Percentiles rank a stretch among this genome's conserved stretches.
These are phyloP conservation scores for Cucumis cinereus DNA, from an alignment of 306 rosid species.

Conservation along the genomic window DNA sequence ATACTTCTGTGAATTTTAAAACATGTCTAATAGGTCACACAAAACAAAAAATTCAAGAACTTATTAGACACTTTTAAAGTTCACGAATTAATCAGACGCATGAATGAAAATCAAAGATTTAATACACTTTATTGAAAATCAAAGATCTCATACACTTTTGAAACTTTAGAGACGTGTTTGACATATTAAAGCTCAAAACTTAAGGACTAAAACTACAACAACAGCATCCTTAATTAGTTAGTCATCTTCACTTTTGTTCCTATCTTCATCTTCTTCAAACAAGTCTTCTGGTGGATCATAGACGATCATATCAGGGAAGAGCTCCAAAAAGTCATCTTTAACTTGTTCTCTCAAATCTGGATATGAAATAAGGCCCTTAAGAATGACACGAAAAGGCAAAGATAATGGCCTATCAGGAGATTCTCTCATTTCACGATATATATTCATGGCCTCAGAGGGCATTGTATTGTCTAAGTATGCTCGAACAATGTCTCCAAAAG, in stretches of 20 bases:
- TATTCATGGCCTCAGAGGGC: slow-evolving; percentile 64
- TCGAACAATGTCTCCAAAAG: slow-evolving; percentile 77
- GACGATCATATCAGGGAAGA: slow-evolving; percentile 75
- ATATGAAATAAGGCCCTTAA: slow-evolving; percentile 78
- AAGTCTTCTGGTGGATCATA: slow-evolving; percentile 92
- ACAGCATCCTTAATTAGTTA: background rate
- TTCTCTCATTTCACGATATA: slow-evolving; percentile 66
- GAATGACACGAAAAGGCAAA: slow-evolving; percentile 68
- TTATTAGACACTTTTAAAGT: background rate
- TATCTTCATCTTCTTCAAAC: slow-evolving; percentile 52
- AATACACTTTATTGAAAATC: background rate
- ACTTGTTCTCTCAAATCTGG: slow-evolving; percentile 76
- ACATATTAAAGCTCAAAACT: background rate
- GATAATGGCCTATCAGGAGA: slow-evolving; percentile 84
- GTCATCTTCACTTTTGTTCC: slow-evolving; percentile 18
- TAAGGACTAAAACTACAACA: background rate
- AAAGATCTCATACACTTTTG: background rate
- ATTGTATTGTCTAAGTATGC: slow-evolving; percentile 55
- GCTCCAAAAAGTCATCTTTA: slow-evolving; percentile 66
- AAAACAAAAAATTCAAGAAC: background rate
- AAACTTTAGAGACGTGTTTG: background rate
- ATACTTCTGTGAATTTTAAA: background rate
- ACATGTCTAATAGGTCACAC: background rate
- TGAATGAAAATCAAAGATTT: background rate
- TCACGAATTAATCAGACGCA: background rate